phyloP scores from a whole-genome alignment of 805 yeast genomes.

The Myxozyma melibiosi region DNA sequence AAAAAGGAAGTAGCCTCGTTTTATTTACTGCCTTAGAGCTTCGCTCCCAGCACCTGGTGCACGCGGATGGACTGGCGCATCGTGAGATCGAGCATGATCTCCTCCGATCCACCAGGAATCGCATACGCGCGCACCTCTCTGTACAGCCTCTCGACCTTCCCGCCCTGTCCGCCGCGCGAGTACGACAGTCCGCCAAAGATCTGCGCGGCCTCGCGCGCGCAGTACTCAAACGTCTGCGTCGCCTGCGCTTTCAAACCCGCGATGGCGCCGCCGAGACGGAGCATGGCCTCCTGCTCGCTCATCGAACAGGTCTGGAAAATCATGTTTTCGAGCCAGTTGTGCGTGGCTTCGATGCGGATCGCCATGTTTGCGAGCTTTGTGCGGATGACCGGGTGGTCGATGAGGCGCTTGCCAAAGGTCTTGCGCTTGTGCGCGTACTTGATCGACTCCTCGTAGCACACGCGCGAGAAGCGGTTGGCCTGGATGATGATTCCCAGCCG shows the following conservation, averaged over 20 bases:
- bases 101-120: constrained; percentile 51
- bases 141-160: constrained; percentile 48
- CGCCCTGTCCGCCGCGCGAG: constrained; percentile 50
- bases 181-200: constrained; percentile 49
- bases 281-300: constrained; percentile 43
- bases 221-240: constrained; percentile 47
- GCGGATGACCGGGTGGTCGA: constrained; percentile 48
- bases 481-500: constrained; percentile 47
- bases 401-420: constrained; percentile 47
- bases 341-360: constrained; percentile 46
- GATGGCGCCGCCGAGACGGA: constrained; percentile 48
- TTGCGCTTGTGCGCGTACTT: constrained; percentile 47
- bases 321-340: constrained; percentile 45
- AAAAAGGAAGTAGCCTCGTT: too few relatives aligned
- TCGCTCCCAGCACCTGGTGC: constrained; percentile 46
- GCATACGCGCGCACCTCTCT: constrained; percentile 51
- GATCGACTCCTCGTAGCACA: constrained; percentile 45
- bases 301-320: constrained; percentile 41
- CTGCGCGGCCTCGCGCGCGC: constrained; percentile 51
- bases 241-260: constrained; percentile 48
- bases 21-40: constrained; percentile 37
- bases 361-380: constrained; percentile 49
- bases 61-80: constrained; percentile 47
- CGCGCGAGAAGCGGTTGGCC: constrained; percentile 46
- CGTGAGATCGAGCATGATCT: constrained; percentile 48